Evolutionary conservation across 345 rosid genomes (phyloP).

Genomic region (Populus davidiana): DNA sequence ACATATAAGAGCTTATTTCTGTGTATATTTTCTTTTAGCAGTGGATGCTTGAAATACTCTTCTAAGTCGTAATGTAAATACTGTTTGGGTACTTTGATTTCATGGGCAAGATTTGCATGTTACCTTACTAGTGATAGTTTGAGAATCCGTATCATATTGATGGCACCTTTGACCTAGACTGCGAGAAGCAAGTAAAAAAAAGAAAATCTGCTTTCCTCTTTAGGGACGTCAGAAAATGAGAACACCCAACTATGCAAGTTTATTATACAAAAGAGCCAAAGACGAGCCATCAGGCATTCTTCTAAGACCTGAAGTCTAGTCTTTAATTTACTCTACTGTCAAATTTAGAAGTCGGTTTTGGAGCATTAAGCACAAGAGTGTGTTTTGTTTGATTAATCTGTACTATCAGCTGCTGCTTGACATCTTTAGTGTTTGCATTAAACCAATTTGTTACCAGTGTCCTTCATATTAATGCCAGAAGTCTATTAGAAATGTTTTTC

Average conservation of each 20-base stretch:
- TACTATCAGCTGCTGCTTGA: background rate
- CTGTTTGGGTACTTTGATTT: too few relatives aligned
- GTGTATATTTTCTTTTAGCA: background rate
- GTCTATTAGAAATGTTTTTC: too few relatives aligned
- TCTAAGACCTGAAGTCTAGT: background rate
- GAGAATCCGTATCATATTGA: background rate
- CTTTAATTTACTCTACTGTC: background rate
- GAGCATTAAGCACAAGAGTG: background rate
- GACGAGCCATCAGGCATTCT: background rate
- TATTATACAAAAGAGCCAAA: background rate
- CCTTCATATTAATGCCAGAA: background rate
- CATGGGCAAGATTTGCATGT: background rate
- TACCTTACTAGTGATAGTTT: background rate
- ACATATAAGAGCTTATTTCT: background rate
- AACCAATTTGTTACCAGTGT: background rate
- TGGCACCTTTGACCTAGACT: too few relatives aligned
- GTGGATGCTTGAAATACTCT: background rate
- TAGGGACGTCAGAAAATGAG: background rate
- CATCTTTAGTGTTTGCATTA: background rate
- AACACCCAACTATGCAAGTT: background rate
- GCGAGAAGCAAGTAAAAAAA: too few relatives aligned
- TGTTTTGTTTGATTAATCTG: background rate
- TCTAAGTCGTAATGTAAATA: background rate
- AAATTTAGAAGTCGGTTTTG: background rate
- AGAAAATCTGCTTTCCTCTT: background rate